Evolutionary conservation across 495 filamentous ascomycete species (phyloP).

Genomic region (Penicillium alfredii): DNA sequence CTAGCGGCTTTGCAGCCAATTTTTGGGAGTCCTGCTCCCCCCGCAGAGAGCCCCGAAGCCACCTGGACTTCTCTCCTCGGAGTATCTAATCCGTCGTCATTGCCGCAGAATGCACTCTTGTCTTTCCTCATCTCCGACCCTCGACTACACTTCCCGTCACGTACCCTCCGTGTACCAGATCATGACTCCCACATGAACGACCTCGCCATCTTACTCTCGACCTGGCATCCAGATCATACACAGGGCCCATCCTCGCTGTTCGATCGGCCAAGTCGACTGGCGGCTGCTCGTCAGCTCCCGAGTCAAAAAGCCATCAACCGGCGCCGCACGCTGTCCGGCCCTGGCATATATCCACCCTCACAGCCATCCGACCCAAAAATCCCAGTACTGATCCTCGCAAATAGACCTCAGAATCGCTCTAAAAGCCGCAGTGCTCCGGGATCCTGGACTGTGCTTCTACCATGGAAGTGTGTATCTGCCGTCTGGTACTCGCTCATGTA

Average conservation of each 20-base stretch:
- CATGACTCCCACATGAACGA: slow-evolving; percentile 39
- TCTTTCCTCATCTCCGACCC: slow-evolving; percentile 73
- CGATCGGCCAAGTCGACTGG: slow-evolving; percentile 56
- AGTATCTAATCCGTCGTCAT: slow-evolving; percentile 67
- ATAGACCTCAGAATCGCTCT: slow-evolving; percentile 35
- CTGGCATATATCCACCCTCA: slow-evolving; percentile 57
- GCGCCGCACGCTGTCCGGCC: slow-evolving; percentile 61
- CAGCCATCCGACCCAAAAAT: slow-evolving; percentile 70
- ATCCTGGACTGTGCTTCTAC: slow-evolving; percentile 78
- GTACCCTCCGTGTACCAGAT: slow-evolving; percentile 30
- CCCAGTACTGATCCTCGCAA: slow-evolving; percentile 67
- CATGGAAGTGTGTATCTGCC: slow-evolving; percentile 84
- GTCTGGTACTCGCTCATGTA: slow-evolving; percentile 87
- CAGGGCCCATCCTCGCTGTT: slow-evolving; percentile 57
- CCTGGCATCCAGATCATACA: slow-evolving; percentile 63
- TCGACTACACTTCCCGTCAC: slow-evolving; percentile 64
- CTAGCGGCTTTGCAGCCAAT: slow-evolving; percentile 61
- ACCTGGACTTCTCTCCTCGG: slow-evolving; percentile 60
- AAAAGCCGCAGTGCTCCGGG: slow-evolving; percentile 50
- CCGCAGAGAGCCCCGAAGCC: slow-evolving; percentile 39
- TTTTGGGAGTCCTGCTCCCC: slow-evolving; percentile 18
- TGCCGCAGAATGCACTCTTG: slow-evolving; percentile 68
- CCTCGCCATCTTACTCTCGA: slow-evolving; percentile 52
- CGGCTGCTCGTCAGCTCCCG: slow-evolving; percentile 58
- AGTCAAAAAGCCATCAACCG: slow-evolving; percentile 83